These are phyloP conservation scores for Pelargonium australe DNA, from an alignment of 441 rosid genomes.

Conservation along the genomic window DNA sequence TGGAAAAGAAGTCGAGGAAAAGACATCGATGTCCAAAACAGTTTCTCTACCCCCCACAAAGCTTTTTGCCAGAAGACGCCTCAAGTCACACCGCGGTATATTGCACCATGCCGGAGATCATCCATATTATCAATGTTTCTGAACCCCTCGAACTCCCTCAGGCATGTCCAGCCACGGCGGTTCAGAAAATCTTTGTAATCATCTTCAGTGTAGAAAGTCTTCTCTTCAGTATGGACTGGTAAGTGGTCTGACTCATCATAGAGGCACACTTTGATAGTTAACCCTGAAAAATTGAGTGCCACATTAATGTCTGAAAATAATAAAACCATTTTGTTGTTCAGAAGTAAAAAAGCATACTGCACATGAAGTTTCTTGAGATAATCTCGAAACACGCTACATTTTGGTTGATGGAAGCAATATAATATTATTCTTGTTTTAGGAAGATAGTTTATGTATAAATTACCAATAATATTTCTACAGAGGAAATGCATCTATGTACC, in stretches of 20 bases:
- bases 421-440: too few species aligned
- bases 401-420: too few species aligned
- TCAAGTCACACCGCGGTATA: conserved; percentile 69
- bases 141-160: conserved; percentile 77
- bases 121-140: conserved; percentile 78
- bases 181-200: conserved; percentile 71
- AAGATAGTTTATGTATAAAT: background rate
- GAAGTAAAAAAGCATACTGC: background rate
- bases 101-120: conserved; percentile 71
- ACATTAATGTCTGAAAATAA: background rate
- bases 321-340: background rate
- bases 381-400: too few species aligned
- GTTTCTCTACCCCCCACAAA: background rate
- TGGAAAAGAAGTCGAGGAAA: too few species aligned
- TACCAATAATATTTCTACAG: background rate
- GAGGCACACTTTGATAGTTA: conserved; percentile 67
- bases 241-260: conserved; percentile 78
- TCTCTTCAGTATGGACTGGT: conserved; percentile 82
- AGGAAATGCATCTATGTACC: conserved; percentile 34
- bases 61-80: background rate
- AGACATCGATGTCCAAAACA: background rate
- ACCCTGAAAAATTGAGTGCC: conserved; percentile 40
- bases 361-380: background rate
- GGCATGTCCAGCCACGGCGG: conserved; percentile 66
- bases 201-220: conserved; percentile 75